A percentile compares a stretch with the other conserved stretches of the same genome.
These are phyloP conservation scores for Trametes sanguinea DNA, from an alignment of 768 basidiomycete genomes.

Conservation along the genomic window DNA sequence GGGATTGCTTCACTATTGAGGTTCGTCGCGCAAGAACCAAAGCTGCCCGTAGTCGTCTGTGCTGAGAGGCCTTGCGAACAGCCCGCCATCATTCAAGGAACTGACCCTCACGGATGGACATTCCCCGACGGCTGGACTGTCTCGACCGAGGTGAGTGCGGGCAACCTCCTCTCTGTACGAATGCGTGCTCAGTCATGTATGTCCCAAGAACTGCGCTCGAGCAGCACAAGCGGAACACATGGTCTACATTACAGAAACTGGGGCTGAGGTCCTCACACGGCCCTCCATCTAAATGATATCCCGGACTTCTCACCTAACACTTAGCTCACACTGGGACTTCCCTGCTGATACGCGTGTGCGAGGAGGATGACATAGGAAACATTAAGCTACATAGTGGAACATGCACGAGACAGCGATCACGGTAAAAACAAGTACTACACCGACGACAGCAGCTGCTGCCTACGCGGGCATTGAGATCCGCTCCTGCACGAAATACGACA, in stretches of 20 bases:
- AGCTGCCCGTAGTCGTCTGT: background rate
- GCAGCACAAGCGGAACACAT: constrained; percentile 89
- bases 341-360: too few species aligned
- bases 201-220: constrained; percentile 69
- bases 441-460: background rate
- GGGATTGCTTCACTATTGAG: constrained; percentile 94
- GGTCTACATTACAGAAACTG: constrained; percentile 77
- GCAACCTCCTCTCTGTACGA: too few species aligned
- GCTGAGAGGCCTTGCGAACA: constrained; percentile 29
- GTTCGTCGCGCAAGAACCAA: constrained; percentile 35
- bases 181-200: too few species aligned
- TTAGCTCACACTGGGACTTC: background rate
- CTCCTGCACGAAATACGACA: constrained; percentile 66
- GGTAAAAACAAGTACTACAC: background rate
- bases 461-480: constrained; percentile 40
- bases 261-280: constrained; percentile 75
- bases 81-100: constrained; percentile 80
- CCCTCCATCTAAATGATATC: background rate
- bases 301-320: background rate
- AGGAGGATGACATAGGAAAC: background rate
- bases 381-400: constrained; percentile 9
- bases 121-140: constrained; percentile 95
- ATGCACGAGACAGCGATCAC: background rate
- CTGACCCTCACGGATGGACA: constrained; percentile 65
- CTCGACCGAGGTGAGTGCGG: constrained; percentile 71